Evolutionary conservation across 805 yeast species (phyloP).

Genomic region (Candida ovalis): DNA sequence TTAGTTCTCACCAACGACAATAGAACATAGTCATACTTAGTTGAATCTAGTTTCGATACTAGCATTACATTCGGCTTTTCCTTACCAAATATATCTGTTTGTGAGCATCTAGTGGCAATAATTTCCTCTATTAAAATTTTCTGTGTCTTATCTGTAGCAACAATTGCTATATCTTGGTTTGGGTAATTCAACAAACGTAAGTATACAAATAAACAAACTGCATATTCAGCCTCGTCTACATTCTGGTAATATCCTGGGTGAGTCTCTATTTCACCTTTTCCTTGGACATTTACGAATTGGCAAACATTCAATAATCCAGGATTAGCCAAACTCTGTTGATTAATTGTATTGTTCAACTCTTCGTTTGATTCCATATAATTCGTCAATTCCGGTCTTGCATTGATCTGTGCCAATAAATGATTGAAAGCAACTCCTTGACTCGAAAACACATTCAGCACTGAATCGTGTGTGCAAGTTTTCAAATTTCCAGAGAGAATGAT

Average conservation of each 20-base stretch:
- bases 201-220: slow-evolving; percentile 42
- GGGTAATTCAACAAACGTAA: slow-evolving; percentile 44
- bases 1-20: slow-evolving; percentile 35
- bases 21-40: slow-evolving; percentile 30
- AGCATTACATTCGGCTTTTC: slow-evolving; percentile 15
- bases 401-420: slow-evolving; percentile 4
- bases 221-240: slow-evolving; percentile 46
- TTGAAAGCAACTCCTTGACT: neutral
- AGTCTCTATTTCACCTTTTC: slow-evolving; percentile 29
- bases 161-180: slow-evolving; percentile 34
- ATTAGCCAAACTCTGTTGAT: neutral
- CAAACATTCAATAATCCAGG: slow-evolving; percentile 33
- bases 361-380: neutral
- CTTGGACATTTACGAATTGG: slow-evolving; percentile 33
- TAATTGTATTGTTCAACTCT: neutral
- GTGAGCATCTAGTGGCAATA: slow-evolving; percentile 27
- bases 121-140: slow-evolving; percentile 40
- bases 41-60: slow-evolving; percentile 28
- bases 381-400: slow-evolving; percentile 1
- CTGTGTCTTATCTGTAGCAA: slow-evolving; percentile 40
- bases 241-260: slow-evolving; percentile 32
- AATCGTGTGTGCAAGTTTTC: neutral
- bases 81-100: slow-evolving; percentile 20
- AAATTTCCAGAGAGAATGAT: slow-evolving; percentile 36
- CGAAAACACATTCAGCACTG: slow-evolving; percentile 1